Percentiles rank a stretch among this genome's conserved stretches.
phyloP scores from a whole-genome alignment of 164 flowering plant species.

The Kalanchoe fedtschenkoi region DNA sequence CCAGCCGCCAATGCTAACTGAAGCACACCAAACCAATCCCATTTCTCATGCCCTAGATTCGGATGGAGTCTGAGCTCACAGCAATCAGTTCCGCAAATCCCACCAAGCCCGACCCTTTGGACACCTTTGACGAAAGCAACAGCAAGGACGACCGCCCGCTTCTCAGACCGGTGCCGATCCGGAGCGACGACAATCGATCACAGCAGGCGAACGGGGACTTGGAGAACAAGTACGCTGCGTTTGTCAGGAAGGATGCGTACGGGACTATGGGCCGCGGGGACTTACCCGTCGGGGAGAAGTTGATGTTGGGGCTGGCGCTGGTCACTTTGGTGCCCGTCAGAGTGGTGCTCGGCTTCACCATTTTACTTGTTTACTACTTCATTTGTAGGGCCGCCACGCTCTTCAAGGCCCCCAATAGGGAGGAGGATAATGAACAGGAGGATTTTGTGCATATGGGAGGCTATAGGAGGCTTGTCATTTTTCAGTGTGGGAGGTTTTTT shows the following conservation, averaged over 20 bases:
- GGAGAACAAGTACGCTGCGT: constrained; percentile 77
- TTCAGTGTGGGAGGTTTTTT: constrained; percentile 35
- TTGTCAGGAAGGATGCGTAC: constrained; percentile 66
- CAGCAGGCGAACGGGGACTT: constrained; percentile 23
- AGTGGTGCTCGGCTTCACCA: constrained; percentile 22
- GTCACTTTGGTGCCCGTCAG: constrained; percentile 67
- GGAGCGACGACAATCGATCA: constrained; percentile 5
- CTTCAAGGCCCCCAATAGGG: constrained; percentile 37
- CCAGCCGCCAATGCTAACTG: no score
- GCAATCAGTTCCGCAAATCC: constrained; percentile 15
- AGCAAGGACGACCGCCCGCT: constrained; percentile 52
- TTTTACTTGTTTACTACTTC: constrained; percentile 45
- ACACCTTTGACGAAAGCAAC: neutral
- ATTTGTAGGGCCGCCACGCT: constrained; percentile 57
- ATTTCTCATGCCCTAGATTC: neutral
- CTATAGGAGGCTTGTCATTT: constrained; percentile 47
- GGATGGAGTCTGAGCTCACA: constrained; percentile 47
- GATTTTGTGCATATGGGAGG: constrained; percentile 83
- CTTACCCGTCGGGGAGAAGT: constrained; percentile 54
- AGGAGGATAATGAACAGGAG: constrained; percentile 49
- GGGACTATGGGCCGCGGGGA: constrained; percentile 90
- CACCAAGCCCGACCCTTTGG: constrained; percentile 7
- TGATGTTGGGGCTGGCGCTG: constrained; percentile 43
- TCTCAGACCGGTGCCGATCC: constrained; percentile 23
- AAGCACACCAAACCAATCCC: no score